Conservation (phyloP, 2,329 filamentous ascomycete genomes). For the Periglandula ipomoeae region DNA sequence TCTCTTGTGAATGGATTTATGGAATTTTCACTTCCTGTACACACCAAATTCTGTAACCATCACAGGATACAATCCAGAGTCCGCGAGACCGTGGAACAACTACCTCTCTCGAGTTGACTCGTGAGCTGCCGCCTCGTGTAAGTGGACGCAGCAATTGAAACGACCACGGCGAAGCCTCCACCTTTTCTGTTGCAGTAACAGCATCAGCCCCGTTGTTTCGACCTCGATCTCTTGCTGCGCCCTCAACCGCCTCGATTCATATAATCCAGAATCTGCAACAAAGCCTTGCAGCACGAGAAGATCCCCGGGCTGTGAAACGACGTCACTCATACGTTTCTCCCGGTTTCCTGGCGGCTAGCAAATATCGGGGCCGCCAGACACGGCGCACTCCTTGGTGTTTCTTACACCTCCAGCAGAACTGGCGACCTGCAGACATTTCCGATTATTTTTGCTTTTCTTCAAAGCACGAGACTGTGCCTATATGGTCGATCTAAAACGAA, state of each 20-base stretch:
- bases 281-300: background rate
- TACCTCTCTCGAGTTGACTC: background rate
- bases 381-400: background rate
- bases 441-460: too few relatives aligned
- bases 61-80: too few relatives aligned
- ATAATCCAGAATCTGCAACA: background rate
- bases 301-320: background rate
- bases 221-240: background rate
- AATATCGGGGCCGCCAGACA: background rate
- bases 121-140: background rate
- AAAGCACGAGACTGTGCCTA: background rate
- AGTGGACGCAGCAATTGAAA: conserved; percentile 1
- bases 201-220: conserved; percentile 7
- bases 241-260: background rate
- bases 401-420: background rate
- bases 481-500: background rate
- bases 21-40: background rate
- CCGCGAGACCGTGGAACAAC: too few relatives aligned
- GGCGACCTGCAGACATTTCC: background rate
- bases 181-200: conserved; percentile 7
- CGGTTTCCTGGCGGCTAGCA: background rate
- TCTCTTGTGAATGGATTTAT: background rate
- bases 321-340: background rate
- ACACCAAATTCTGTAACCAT: background rate
- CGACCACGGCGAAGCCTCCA: conserved; percentile 1